Evolutionary conservation across 129 eudicot species (phyloP), one percentile per base, ranked within the genome.

Genomic region (Scalesia atractyloides): DNA sequence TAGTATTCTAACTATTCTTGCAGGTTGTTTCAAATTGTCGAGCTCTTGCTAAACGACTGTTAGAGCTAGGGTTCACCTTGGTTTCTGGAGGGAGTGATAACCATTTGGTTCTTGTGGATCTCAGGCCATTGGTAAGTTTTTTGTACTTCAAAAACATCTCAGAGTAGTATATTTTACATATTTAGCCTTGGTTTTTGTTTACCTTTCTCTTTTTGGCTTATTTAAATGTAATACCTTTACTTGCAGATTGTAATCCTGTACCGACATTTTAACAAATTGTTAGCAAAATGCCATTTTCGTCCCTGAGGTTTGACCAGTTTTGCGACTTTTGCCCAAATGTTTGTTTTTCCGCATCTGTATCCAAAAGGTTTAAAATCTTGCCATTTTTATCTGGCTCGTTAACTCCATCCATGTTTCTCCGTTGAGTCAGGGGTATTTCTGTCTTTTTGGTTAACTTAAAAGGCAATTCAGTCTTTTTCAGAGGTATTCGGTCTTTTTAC

Each of bases 61-160:
- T 69, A 53, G 90, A 82, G 78, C 75, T 91, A 71, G 98, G 98
- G 8, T 87, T 89, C 80, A 88, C 87, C 47, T 64, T 93, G 74
- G 98, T 93, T 37, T 93, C 98, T 56, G 98, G 92, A 46, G 98
- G 98, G 4, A 93, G 92, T 86, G 98, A 93, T 76, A 93, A 93
- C 83, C 98, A 93, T 77, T 80, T 93, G 78, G 92, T 93, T 73
- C 98, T 93, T 74, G 92, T 90, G 82, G 96, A 93, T 82, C 97
- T 93, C 62, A 83, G 92, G 73, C 96, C 98, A 69, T 70, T 93
- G 50, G 98, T 93, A 46, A 72, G 62, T 63, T 58, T 36, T 68
- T 34, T 9, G 2, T 19, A 13, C 20, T 70, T 39, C 5, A 26
- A 6, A 14, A 22, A 59, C 17, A 24, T 12, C 14, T 24, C 65